A percentile compares a stretch with the other conserved stretches of the same genome.
phyloP scores from a whole-genome alignment of 352 stramenopile species.

The Pythium chondricola region DNA sequence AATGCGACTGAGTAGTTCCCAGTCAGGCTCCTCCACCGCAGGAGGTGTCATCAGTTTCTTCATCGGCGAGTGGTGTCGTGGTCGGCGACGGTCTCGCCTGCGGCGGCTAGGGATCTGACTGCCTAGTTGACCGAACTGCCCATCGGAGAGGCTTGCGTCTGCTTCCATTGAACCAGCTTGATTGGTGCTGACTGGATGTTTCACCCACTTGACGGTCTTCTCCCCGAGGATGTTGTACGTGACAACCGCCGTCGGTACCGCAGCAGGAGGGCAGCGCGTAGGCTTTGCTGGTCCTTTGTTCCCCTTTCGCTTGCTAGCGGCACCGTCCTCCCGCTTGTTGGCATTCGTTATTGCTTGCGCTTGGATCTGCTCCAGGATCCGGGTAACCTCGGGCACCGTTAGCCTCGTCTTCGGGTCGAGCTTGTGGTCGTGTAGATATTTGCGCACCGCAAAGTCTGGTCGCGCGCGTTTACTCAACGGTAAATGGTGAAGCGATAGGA shows the following conservation, averaged over 20 bases:
- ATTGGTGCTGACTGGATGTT: too few relatives aligned
- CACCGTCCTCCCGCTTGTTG: not conserved
- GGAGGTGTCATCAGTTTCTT: not conserved
- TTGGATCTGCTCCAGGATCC: slow-evolving; percentile 11
- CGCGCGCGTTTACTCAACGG: slow-evolving; percentile 23
- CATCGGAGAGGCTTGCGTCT: too few relatives aligned
- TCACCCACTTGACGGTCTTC: slow-evolving; percentile 54
- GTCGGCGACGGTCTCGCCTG: not conserved
- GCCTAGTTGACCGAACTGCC: too few relatives aligned
- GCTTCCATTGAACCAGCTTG: too few relatives aligned
- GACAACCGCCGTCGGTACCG: too few relatives aligned
- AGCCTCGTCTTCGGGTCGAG: slow-evolving; percentile 13
- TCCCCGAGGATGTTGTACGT: slow-evolving; percentile 65
- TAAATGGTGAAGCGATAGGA: slow-evolving; percentile 32
- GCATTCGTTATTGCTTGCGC: not conserved
- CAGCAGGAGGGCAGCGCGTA: slow-evolving; percentile 21
- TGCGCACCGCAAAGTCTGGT: slow-evolving; percentile 10
- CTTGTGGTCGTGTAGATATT: slow-evolving; percentile 12
- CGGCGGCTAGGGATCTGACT: too few relatives aligned
- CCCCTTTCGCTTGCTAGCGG: not conserved
- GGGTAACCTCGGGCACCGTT: slow-evolving; percentile 1
- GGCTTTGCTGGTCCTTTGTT: slow-evolving; percentile 6
- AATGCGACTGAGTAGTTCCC: slow-evolving; percentile 26
- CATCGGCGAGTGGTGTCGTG: not conserved
- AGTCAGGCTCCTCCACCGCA: slow-evolving; percentile 3